phyloP scores from a whole-genome alignment of 1,284 basidiomycete species.

The Puccinia triticina region DNA sequence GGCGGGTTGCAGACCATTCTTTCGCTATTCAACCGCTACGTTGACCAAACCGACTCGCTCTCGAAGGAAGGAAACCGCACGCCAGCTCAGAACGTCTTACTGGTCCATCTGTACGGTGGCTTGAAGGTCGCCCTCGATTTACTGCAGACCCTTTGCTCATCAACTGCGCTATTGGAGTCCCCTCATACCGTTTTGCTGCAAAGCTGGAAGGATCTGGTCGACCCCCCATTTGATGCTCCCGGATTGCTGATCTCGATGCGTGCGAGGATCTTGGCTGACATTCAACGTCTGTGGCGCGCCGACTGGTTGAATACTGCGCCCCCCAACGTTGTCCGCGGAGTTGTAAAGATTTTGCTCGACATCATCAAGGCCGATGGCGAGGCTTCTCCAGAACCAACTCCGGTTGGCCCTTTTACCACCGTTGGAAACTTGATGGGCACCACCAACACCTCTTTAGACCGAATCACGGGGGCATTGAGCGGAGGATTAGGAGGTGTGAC shows the following conservation, averaged over 20 bases:
- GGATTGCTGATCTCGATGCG: slow-evolving; percentile 83
- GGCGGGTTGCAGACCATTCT: slow-evolving; percentile 76
- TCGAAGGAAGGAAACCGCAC: slow-evolving; percentile 46
- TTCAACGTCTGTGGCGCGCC: slow-evolving; percentile 77
- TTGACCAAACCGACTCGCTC: slow-evolving; percentile 53
- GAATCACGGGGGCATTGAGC: slow-evolving; percentile 42
- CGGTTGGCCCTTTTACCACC: slow-evolving; percentile 53
- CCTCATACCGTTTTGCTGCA: slow-evolving; percentile 75
- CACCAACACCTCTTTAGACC: slow-evolving; percentile 37
- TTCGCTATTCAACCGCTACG: slow-evolving; percentile 67
- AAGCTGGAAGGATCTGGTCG: slow-evolving; percentile 74
- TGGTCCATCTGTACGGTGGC: slow-evolving; percentile 74
- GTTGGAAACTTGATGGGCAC: slow-evolving; percentile 61
- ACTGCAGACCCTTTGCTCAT: slow-evolving; percentile 74
- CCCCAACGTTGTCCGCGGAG: slow-evolving; percentile 69
- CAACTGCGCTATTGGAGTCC: slow-evolving; percentile 80
- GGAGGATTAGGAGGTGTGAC: slow-evolving; percentile 41
- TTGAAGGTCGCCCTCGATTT: slow-evolving; percentile 80
- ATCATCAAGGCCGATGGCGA: slow-evolving; percentile 81
- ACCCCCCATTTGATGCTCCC: slow-evolving; percentile 73
- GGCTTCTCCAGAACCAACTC: slow-evolving; percentile 63
- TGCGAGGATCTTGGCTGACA: slow-evolving; percentile 70
- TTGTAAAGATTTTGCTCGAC: slow-evolving; percentile 78
- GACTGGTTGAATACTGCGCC: slow-evolving; percentile 79
- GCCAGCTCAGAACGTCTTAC: slow-evolving; percentile 54